These are phyloP conservation scores for Gillenia trifoliata DNA, from an alignment of 306 rosid genomes.

Conservation along the genomic window DNA sequence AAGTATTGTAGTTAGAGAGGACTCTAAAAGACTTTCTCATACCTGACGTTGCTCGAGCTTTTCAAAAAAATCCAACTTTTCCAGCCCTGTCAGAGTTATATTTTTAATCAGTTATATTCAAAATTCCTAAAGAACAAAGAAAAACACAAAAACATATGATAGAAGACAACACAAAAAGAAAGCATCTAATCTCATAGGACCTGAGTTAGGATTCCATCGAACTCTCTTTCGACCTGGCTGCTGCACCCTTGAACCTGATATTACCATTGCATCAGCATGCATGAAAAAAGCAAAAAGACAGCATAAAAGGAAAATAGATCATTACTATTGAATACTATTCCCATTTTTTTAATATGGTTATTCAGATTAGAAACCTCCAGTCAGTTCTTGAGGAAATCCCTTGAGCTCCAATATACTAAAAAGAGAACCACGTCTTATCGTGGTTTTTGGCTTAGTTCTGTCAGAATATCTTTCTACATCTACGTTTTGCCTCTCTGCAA, in stretches of 20 bases:
- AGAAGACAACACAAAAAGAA: neutral
- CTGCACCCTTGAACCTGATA: conserved; percentile 40
- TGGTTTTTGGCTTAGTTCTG: conserved; percentile 17
- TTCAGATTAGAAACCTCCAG: conserved; percentile 43
- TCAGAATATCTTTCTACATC: conserved; percentile 47
- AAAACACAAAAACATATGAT: neutral
- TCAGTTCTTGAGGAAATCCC: conserved; percentile 50
- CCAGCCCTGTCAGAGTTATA: conserved; percentile 31
- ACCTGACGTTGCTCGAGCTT: conserved; percentile 9
- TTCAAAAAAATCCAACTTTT: conserved; percentile 23
- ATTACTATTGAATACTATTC: conserved; percentile 5
- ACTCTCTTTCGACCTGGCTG: conserved; percentile 32
- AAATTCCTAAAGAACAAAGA: neutral
- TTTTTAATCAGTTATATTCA: conserved; percentile 15
- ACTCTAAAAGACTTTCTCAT: neutral
- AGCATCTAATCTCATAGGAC: conserved; percentile 31
- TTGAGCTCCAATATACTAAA: conserved; percentile 42
- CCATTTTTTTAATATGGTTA: conserved; percentile 1
- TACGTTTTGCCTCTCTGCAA: conserved; percentile 39
- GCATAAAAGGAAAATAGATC: conserved; percentile 6
- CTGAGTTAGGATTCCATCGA: conserved; percentile 66
- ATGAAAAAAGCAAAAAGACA: neutral
- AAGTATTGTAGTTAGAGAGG: neutral
- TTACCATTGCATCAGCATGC: conserved; percentile 12
- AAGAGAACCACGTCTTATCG: conserved; percentile 47